Evolutionary conservation across 768 basidiomycete species (phyloP), one percentile per base, ranked within the genome.

Genomic region (Collybia nuda): DNA sequence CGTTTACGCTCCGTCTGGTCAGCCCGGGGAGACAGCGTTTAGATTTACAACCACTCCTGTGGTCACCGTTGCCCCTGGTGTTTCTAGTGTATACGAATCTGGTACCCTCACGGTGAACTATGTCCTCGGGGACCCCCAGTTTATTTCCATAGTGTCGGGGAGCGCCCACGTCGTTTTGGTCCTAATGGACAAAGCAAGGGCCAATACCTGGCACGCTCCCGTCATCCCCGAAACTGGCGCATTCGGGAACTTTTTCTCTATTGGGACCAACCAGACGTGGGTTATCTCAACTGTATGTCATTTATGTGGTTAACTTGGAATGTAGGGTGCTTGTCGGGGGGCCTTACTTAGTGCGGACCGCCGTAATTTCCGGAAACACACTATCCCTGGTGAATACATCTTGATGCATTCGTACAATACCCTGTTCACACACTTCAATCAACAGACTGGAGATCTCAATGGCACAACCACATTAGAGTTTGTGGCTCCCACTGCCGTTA

Each of bases 271-370:
- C 50, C 56, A 67, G 50, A 74, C 67, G 76, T 78, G 39, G 43
- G 65, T 39, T 21, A 19, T 48, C 22, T 21, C 12, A n/a, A 32
- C 22, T 9, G 8, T 22, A 7, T 36, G 11, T 8, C n/a, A 5
- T 9, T 21, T 11, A 17, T 32, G n/a, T 17, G 50, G 21, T 32
- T 29, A 28, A 41, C n/a, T 18, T 12, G 6, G 1, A 15, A 39
- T 24, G 43, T 41, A 75, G 75, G 14, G 66, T 76, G 24, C 67
- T 79, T 37, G 71, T 83, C 42, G 69, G 73, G 28, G 82, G 82
- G 0, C 81, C 82, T 1, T 81, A 82, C 51, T 61, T 83, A 18
- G 69, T 83, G 4, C 74, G 81, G 18, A 76, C 70, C 9, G 82
- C 80, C 7, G 57, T 64, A 2, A 70, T 83, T 38, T 51, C 50